Base-by-base conservation (phyloP, 352 stramenopile genomes). In the Nothophytophthora sp. region DNA sequence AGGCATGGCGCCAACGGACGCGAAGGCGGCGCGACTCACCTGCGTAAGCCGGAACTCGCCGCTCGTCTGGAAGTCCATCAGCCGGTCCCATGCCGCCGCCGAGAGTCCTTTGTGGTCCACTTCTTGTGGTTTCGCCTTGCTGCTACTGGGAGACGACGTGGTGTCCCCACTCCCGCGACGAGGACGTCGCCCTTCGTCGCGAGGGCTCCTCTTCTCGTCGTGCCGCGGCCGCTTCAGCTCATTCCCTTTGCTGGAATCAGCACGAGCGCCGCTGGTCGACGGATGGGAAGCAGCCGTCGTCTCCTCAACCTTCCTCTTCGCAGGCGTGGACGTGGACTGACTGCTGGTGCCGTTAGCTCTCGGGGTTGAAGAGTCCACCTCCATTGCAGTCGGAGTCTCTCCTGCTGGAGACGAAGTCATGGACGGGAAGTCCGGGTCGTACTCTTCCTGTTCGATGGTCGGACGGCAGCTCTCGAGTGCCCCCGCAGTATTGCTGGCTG, bases 41-140 rank as follows among this genome's bases (percentile, higher is more conserved):
- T 94, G 80, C 7, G 81, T 73, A 4, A 94, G 52, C 18, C 58
- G 50, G 34, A 94, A 94, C 18, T 86, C 73, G 22, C 67, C 60
- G 1, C 41, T 67, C 2, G 73, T 72, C 57, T 90, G 70, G 38
- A 90, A 88, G 39, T 92, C 81, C 66, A 86, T 76, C 5, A 94
- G 68, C 2, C 81, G 83, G 41, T 91, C 81, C 79, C 76, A 94
- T 2, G 80, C 79, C 6, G 76, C 69, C 33, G 76, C 67, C 22
- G 71, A 59, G 6, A 93, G 63, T 4, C 81, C 81, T 33, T 86
- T 82, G 40, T 75, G 65, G 29, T 83, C 67, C 16, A 74, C 61
- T 23, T 64, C 34, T 13, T 53, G 46, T 18, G 54, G 42, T 11
- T 70, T 52, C 12, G 48, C 19, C 57, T 50, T 52, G 20, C 41